Base-by-base conservation (phyloP, 2,329 filamentous ascomycete species). In the Xylariaceae sp. region DNA sequence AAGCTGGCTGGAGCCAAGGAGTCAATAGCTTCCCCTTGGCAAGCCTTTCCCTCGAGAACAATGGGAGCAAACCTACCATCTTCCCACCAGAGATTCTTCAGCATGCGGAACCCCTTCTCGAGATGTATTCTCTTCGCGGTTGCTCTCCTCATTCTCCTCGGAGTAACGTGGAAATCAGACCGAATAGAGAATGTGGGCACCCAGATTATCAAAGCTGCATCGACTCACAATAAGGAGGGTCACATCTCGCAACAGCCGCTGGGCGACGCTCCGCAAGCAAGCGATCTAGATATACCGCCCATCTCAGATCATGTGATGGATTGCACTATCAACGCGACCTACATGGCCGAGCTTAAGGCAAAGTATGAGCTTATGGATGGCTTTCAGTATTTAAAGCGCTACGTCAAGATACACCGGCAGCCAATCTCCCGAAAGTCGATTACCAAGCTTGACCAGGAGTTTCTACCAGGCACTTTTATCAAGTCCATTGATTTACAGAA, bases 311-410 rank as follows among this genome's bases (percentile, higher is more conserved):
- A 73, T 50, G 59, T 70, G 16, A 77, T 81, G 74, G 72, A 80
- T 62, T 84, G 81, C 69, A 72, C 73, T 57, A 68, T 80, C 52
- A 76, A 84, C 65, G 70, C 72, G 35, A 71, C 73, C 10, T 74
- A 77, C 46, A 73, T 84, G 50, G 68, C 70, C 42, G 67, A 72
- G 4, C 64, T 83, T 50, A 74, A 77, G 60, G 62, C 76, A 21
- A 76, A 73, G 56, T 80, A 80, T 61, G 68, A 72, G 8, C 72
- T 85, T 10, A 71, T 75, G 20, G 74, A 80, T 33, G 73, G 73
- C 32, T 79, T 84, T 59, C 77, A 84, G 59, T 84, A 84, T 70
- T 73, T 77, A 53, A 81, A 81, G 68, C 76, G 81, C 50, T 81
- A 83, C 61, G 70, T 84, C 20, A 77, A 77, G 59, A 78, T 81